These are phyloP conservation scores for Cyclotella cryptica DNA, from an alignment of 108 stramenopile species.

Conservation along the genomic window DNA sequence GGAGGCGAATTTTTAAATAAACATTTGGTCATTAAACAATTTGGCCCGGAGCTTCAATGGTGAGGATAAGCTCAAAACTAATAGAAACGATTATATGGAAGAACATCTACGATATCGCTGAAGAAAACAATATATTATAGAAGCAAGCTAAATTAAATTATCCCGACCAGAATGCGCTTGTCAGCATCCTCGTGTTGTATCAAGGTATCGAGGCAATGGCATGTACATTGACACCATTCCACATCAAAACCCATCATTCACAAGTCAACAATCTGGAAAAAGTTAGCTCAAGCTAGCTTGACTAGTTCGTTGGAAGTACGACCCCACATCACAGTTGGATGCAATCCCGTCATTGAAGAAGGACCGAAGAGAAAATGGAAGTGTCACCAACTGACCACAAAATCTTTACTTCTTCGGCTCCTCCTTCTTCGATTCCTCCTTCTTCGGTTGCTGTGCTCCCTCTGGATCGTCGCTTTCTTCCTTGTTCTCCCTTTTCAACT, in stretches of 20 bases:
- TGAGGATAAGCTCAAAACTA: too few species aligned
- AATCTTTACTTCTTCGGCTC: constrained; percentile 15
- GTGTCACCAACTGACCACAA: neutral
- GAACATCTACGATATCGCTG: too few species aligned
- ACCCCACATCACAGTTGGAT: neutral
- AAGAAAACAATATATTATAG: too few species aligned
- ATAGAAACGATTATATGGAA: too few species aligned
- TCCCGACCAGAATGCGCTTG: neutral
- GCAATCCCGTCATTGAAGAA: too few species aligned
- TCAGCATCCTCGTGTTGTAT: neutral
- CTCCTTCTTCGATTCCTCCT: constrained; percentile 42
- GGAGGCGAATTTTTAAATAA: too few species aligned
- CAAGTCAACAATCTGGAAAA: neutral
- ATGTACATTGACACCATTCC: neutral
- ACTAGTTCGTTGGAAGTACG: neutral
- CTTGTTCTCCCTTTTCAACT: constrained; percentile 66
- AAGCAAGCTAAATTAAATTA: too few species aligned
- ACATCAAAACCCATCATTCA: constrained; percentile 2
- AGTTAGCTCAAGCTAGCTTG: neutral
- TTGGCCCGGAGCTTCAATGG: too few species aligned
- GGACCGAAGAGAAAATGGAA: too few species aligned
- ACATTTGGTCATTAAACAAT: too few species aligned
- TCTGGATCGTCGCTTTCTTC: constrained; percentile 37
- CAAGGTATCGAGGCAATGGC: neutral
- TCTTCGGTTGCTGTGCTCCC: constrained; percentile 1